Percentiles rank a stretch among this genome's conserved stretches.
phyloP scores from a whole-genome alignment of 2,329 filamentous ascomycete species.

The Fusarium coicis region DNA sequence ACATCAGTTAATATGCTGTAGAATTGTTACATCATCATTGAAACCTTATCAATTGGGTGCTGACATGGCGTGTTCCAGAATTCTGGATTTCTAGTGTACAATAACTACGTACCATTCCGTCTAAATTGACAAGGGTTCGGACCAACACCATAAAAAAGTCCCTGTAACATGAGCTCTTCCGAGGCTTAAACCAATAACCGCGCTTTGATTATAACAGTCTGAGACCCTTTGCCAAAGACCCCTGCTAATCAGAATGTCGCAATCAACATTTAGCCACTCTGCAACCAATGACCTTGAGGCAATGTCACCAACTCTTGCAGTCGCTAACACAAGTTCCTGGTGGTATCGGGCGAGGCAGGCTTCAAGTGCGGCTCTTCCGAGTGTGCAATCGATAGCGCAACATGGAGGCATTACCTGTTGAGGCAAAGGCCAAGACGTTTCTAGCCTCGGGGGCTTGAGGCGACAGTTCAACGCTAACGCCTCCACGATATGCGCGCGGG shows the following conservation, averaged over 20 bases:
- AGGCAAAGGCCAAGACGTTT: neutral
- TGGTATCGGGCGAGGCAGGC: neutral
- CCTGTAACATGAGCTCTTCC: neutral
- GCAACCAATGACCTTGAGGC: neutral
- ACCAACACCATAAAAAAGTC: slow-evolving; percentile 1
- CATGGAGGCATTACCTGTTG: neutral
- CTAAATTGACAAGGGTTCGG: neutral
- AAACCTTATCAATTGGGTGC: slow-evolving; percentile 18
- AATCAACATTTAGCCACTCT: neutral
- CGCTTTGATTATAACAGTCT: neutral
- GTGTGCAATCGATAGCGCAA: neutral
- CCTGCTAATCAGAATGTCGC: slow-evolving; percentile 18
- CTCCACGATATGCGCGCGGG: neutral
- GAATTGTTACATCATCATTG: neutral
- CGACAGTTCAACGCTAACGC: slow-evolving; percentile 2
- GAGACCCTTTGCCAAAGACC: slow-evolving; percentile 18
- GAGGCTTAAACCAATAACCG: slow-evolving; percentile 1
- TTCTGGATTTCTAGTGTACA: neutral
- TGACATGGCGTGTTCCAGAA: slow-evolving; percentile 3
- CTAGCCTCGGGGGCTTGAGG: neutral
- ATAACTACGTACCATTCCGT: neutral
- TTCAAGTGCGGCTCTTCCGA: neutral
- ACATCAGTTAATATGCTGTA: neutral
- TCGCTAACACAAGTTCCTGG: slow-evolving; percentile 13
- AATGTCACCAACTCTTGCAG: neutral